Evolutionary conservation across 2,329 filamentous ascomycete species (phyloP), one percentile per base, ranked within the genome.

Genomic region (Trichophyton simii): DNA sequence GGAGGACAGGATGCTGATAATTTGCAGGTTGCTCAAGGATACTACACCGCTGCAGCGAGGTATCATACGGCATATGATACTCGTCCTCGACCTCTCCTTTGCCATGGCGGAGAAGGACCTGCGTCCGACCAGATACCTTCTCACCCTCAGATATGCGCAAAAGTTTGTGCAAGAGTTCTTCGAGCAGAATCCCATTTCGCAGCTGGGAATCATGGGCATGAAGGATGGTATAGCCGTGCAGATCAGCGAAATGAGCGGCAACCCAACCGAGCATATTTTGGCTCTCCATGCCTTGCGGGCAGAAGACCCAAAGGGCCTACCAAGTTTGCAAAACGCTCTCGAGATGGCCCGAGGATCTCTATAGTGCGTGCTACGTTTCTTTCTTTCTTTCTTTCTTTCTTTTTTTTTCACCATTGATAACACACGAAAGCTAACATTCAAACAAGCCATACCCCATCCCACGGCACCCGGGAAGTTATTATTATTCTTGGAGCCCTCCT

Each of bases 161-260:
- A 87, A 91, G 62, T 99, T 97, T 73, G 87, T 97, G 57, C 83
- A 86, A 63, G 92, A 96, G 73, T 99, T 90, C 76, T 99, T 97
- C 71, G 94, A 97, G 75, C 94, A 99, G 75, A 99, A 99, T 69
- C 94, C 94, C 9, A 97, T 99, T 66, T 95, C 91, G 8, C 94
- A 99, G 75, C 83, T 99, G 61, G 91, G 88, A 25, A 87, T 99
- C 34, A 79, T 99, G 44, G 92, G 89, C 58, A 96, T 97, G 88
- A 84, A 89, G 64, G 94, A 97, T 72, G 94, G 94, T 15, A 80
- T 97, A 15, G 91, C 91, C 1, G 79, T 95, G 25, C 81, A 89
- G 44, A 83, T 99, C 65, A 94, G 88, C 70, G 89, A 96, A 70
- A 86, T 97, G 79, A 87, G 88, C 61, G 94, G 94, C 8, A 96